Percentiles rank a stretch among this genome's conserved stretches.
Evolutionary conservation across 305 asterid species (phyloP).

Genomic region (Euphrasia arctica): DNA sequence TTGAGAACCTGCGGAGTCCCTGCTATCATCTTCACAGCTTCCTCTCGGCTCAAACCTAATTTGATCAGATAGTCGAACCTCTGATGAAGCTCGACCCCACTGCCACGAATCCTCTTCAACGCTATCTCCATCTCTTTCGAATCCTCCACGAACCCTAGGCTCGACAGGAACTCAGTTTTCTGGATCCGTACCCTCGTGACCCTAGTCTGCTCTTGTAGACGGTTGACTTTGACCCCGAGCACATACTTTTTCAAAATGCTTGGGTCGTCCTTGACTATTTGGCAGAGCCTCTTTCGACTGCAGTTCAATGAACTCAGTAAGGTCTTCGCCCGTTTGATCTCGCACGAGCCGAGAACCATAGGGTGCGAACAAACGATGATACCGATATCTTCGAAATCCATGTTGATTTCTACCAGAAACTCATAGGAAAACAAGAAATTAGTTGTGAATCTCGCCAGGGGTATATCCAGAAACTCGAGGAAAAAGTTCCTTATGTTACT

Average conservation of each 20-base stretch:
- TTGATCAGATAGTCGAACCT: conserved; percentile 63
- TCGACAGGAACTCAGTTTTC: conserved; percentile 50
- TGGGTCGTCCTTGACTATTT: conserved; percentile 55
- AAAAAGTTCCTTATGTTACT: conserved; percentile 33
- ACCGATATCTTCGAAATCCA: conserved; percentile 44
- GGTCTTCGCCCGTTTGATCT: conserved; percentile 41
- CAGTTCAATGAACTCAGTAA: conserved; percentile 34
- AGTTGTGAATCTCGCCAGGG: conserved; percentile 35
- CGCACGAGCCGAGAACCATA: conserved; percentile 55
- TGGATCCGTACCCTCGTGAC: conserved; percentile 30
- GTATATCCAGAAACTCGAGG: conserved; percentile 43
- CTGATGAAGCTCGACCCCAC: conserved; percentile 62
- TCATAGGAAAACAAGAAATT: conserved; percentile 42
- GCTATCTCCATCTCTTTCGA: conserved; percentile 54
- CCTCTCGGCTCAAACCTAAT: conserved; percentile 51
- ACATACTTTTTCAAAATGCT: conserved; percentile 48
- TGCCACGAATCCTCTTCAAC: conserved; percentile 53
- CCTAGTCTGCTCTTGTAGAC: conserved; percentile 27
- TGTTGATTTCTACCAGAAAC: conserved; percentile 47
- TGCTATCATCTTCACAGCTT: conserved; percentile 47
- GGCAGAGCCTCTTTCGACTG: conserved; percentile 37
- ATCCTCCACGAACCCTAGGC: conserved; percentile 57
- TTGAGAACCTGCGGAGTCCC: conserved; percentile 57
- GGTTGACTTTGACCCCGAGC: conserved; percentile 35
- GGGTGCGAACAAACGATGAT: conserved; percentile 37